These are phyloP conservation scores for Diplogelasinospora grovesii DNA, from an alignment of 495 filamentous ascomycete species.

Conservation along the genomic window DNA sequence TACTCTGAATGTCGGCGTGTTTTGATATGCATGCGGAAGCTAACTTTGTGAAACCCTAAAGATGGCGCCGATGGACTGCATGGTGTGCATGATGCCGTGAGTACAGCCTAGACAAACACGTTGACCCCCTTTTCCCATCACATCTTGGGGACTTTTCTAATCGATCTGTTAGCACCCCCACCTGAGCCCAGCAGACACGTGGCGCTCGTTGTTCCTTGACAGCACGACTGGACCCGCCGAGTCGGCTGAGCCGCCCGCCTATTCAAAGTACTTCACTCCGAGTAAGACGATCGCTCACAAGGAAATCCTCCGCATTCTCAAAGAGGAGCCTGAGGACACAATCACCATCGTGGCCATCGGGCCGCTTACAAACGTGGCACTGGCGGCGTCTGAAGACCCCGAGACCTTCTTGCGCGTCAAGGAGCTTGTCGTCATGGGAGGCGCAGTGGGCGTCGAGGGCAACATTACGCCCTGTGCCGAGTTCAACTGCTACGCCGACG, in stretches of 20 bases:
- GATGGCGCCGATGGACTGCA: conserved; percentile 89
- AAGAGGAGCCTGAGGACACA: conserved; percentile 69
- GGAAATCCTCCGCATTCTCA: conserved; percentile 78
- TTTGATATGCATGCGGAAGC: no score
- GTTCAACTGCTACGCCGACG: conserved; percentile 80
- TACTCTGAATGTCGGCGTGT: not conserved
- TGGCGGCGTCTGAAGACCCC: conserved; percentile 78
- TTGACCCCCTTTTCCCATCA: not conserved
- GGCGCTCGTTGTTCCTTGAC: conserved; percentile 73
- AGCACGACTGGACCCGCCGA: conserved; percentile 31
- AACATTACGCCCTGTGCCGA: conserved; percentile 77
- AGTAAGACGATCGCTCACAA: conserved; percentile 65
- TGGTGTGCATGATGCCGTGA: conserved; percentile 76
- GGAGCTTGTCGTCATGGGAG: conserved; percentile 95
- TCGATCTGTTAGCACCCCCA: conserved; percentile 67
- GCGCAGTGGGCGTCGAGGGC: conserved; percentile 68
- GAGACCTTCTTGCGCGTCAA: conserved; percentile 82
- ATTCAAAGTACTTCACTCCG: conserved; percentile 57
- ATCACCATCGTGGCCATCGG: conserved; percentile 87
- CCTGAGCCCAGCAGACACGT: conserved; percentile 72
- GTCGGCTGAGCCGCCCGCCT: conserved; percentile 32
- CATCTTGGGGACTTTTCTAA: conserved; percentile 10
- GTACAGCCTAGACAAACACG: conserved; percentile 14
- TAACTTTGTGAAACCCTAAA: conserved; percentile 30
- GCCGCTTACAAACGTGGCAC: conserved; percentile 82